Percentiles rank a stretch among this genome's conserved stretches.
phyloP scores from a whole-genome alignment of 1,284 basidiomycete species.

The Flammula alnicola region DNA sequence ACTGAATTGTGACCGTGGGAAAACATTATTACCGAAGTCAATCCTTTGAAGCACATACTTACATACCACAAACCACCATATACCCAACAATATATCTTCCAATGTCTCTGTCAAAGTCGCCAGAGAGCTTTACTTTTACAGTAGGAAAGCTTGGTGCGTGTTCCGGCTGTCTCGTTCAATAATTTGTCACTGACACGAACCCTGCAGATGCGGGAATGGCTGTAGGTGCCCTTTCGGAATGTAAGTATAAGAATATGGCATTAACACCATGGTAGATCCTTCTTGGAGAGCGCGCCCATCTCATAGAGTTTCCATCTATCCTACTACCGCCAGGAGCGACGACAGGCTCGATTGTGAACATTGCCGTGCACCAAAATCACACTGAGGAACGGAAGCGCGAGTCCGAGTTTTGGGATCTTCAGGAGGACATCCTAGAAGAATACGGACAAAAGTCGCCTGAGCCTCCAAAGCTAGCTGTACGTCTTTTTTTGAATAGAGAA shows the following conservation, averaged over 20 bases:
- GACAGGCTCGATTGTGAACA: conserved; percentile 95
- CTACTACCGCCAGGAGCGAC: conserved; percentile 88
- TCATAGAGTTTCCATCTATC: conserved; percentile 95
- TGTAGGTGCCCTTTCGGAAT: too few species aligned
- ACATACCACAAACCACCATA: not conserved
- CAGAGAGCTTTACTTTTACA: conserved; percentile 54
- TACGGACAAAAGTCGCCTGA: conserved; percentile 76
- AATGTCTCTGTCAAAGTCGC: conserved; percentile 27
- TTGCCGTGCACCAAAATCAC: conserved; percentile 86
- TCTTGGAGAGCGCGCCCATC: conserved; percentile 88
- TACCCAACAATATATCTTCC: conserved; percentile 9
- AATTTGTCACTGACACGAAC: not conserved
- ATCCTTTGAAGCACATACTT: not conserved
- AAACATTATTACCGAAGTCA: not conserved
- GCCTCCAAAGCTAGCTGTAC: conserved; percentile 73
- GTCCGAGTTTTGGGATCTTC: conserved; percentile 81
- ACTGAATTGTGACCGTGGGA: conserved; percentile 10
- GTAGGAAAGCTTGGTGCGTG: conserved; percentile 54
- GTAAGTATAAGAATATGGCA: too few species aligned
- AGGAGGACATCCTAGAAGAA: conserved; percentile 75
- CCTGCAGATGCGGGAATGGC: conserved; percentile 82
- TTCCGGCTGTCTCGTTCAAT: not conserved
- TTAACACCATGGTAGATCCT: conserved; percentile 81
- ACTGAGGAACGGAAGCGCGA: conserved; percentile 83
- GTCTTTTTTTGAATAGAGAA: conserved; percentile 20